Evolutionary conservation across 495 filamentous ascomycete genomes (phyloP).

Genomic region (Hypoxylon crocopeplum): DNA sequence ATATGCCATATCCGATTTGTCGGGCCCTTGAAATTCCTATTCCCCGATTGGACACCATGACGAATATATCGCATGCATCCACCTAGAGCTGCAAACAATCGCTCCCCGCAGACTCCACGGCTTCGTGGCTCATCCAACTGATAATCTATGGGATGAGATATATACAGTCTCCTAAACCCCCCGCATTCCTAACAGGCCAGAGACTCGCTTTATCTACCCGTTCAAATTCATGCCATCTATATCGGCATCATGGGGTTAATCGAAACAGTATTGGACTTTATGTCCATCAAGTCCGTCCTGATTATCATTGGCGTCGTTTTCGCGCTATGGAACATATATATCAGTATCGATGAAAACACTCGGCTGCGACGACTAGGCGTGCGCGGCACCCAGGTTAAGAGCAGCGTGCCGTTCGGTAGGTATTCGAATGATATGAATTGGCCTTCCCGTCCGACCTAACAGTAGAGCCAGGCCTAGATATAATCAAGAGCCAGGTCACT

Average conservation of each 20-base stretch:
- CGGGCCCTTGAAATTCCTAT: too few relatives aligned
- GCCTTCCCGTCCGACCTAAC: constrained; percentile 13
- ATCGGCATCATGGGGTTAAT: constrained; percentile 53
- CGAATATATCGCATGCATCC: too few relatives aligned
- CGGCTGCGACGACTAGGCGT: constrained; percentile 54
- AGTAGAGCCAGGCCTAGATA: constrained; percentile 62
- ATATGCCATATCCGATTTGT: too few relatives aligned
- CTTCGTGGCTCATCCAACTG: too few relatives aligned
- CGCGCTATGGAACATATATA: constrained; percentile 36
- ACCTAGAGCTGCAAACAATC: too few relatives aligned
- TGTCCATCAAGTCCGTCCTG: constrained; percentile 43
- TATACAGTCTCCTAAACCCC: too few relatives aligned
- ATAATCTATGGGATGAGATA: too few relatives aligned
- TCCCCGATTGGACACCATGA: too few relatives aligned
- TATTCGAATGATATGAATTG: not conserved
- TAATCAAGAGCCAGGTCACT: constrained; percentile 60
- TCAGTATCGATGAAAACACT: constrained; percentile 42
- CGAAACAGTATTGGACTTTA: constrained; percentile 43
- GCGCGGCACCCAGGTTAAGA: constrained; percentile 30
- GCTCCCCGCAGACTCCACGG: too few relatives aligned
- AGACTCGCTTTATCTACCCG: too few relatives aligned
- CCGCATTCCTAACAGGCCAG: too few relatives aligned
- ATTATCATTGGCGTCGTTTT: constrained; percentile 38
- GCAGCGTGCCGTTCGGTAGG: constrained; percentile 37
- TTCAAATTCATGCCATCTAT: not conserved